A percentile compares a stretch with the other conserved stretches of the same genome.
These are phyloP conservation scores for Aspergillus sp. DNA, from an alignment of 2,329 filamentous ascomycete genomes.

Conservation along the genomic window DNA sequence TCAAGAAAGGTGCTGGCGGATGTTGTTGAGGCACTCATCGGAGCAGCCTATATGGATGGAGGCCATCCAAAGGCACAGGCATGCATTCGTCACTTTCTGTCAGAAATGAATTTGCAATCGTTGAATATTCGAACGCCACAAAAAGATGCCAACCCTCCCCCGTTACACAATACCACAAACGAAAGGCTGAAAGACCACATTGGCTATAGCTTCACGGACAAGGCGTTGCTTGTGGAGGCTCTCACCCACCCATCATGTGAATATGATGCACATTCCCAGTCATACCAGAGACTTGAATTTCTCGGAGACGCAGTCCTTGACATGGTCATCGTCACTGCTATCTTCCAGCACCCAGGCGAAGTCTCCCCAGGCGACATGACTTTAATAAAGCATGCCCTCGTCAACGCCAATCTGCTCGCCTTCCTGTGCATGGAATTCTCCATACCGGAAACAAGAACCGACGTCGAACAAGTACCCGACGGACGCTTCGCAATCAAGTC, in stretches of 20 bases:
- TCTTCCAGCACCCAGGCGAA: conserved; percentile 24
- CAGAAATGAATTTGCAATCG: conserved; percentile 40
- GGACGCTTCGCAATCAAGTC: conserved; percentile 20
- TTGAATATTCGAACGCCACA: conserved; percentile 5
- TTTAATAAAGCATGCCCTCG: conserved; percentile 66
- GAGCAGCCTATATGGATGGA: conserved; percentile 66
- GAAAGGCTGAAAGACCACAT: conserved; percentile 33
- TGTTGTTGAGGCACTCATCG: conserved; percentile 80
- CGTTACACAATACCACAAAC: conserved; percentile 10
- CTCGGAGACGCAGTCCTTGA: conserved; percentile 84
- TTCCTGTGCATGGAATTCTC: conserved; percentile 63
- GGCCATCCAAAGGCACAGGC: conserved; percentile 58
- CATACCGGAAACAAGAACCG: conserved; percentile 7
- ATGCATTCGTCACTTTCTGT: conserved; percentile 65
- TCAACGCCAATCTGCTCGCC: conserved; percentile 75
- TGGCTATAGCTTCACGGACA: conserved; percentile 67
- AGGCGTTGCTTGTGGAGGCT: conserved; percentile 68
- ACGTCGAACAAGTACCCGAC: conserved; percentile 3
- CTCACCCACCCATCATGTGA: conserved; percentile 69
- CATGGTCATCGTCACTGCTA: conserved; percentile 59
- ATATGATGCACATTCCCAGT: conserved; percentile 46
- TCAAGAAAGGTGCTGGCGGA: conserved; percentile 82
- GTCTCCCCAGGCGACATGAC: conserved; percentile 65
- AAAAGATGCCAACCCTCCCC: neutral
- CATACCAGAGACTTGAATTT: conserved; percentile 77